These are phyloP conservation scores for Linum usitatissimum DNA, from an alignment of 345 rosid species.

Conservation along the genomic window DNA sequence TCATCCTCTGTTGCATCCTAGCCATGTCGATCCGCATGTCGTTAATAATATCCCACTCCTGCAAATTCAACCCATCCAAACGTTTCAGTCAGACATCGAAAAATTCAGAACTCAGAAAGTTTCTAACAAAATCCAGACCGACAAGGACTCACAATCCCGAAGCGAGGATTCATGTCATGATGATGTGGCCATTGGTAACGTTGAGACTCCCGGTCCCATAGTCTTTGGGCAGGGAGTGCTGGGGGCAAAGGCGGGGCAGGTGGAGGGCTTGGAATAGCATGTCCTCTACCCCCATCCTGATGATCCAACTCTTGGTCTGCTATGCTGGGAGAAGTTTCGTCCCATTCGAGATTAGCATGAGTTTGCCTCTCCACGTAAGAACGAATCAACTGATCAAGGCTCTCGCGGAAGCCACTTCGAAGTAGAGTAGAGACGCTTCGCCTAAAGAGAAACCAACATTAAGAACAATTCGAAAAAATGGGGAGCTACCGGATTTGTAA, in stretches of 20 bases:
- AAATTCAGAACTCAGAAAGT: background rate
- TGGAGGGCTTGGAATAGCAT: conserved; percentile 34
- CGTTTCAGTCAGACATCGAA: background rate
- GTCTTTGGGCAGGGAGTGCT: conserved; percentile 34
- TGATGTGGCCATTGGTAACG: conserved; percentile 49
- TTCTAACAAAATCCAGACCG: background rate
- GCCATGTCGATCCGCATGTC: conserved; percentile 90
- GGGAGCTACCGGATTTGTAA: no score
- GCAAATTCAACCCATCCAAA: conserved; percentile 13
- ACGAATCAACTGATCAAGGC: conserved; percentile 73
- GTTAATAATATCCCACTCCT: conserved; percentile 79
- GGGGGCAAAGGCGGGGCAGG: conserved; percentile 39
- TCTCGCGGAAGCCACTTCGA: conserved; percentile 76
- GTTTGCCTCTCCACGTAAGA: conserved; percentile 86
- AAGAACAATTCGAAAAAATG: conserved; percentile 13
- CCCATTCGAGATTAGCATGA: conserved; percentile 53
- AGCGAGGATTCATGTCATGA: conserved; percentile 51
- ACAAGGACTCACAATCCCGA: conserved; percentile 51
- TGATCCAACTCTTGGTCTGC: conserved; percentile 47
- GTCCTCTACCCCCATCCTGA: conserved; percentile 29
- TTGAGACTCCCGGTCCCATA: conserved; percentile 57
- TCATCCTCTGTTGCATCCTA: conserved; percentile 89
- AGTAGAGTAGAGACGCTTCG: conserved; percentile 93
- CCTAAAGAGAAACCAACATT: conserved; percentile 25
- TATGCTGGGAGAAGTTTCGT: conserved; percentile 33